A percentile compares a stretch with the other conserved stretches of the same genome.
Conservation (phyloP, 2,329 filamentous ascomycete species). For the Fusarium nurragi region DNA sequence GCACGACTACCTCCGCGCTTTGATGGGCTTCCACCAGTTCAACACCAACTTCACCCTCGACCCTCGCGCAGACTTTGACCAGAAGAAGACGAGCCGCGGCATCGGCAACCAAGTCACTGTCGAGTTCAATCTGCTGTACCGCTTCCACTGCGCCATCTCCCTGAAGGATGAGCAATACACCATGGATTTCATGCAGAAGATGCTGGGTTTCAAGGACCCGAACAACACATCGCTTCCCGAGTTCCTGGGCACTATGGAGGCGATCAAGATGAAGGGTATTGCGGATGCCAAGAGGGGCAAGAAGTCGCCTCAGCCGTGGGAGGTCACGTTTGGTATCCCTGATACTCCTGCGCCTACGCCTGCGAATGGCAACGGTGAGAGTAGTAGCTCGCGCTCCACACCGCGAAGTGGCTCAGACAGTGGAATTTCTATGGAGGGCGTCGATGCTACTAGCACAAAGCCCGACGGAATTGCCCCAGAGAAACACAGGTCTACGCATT, state of each 20-base stretch:
- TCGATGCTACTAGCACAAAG: no score
- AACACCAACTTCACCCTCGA: constrained; percentile 66
- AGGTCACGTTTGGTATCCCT: constrained; percentile 3
- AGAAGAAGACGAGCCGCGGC: constrained; percentile 43
- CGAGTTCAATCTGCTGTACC: constrained; percentile 51
- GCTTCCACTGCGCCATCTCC: constrained; percentile 48
- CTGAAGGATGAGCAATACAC: constrained; percentile 47
- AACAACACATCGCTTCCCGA: neutral
- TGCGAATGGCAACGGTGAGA: neutral
- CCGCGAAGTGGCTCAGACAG: neutral
- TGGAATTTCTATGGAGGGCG: neutral
- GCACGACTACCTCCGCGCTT: constrained; percentile 52
- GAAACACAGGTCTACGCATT: neutral
- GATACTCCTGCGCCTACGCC: neutral
- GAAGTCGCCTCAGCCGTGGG: neutral
- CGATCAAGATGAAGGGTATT: neutral
- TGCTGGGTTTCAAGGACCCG: neutral
- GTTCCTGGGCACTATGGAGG: neutral
- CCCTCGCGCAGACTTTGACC: constrained; percentile 11
- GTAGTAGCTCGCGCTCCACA: neutral
- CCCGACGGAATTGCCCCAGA: no score
- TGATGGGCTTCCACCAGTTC: constrained; percentile 60
- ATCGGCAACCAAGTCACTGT: constrained; percentile 49
- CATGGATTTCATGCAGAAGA: constrained; percentile 35
- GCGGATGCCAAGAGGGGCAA: neutral